Percentiles rank a stretch among this genome's conserved stretches.
Conservation (phyloP, 1,284 basidiomycete genomes). For the Ustilago xerochloae region DNA sequence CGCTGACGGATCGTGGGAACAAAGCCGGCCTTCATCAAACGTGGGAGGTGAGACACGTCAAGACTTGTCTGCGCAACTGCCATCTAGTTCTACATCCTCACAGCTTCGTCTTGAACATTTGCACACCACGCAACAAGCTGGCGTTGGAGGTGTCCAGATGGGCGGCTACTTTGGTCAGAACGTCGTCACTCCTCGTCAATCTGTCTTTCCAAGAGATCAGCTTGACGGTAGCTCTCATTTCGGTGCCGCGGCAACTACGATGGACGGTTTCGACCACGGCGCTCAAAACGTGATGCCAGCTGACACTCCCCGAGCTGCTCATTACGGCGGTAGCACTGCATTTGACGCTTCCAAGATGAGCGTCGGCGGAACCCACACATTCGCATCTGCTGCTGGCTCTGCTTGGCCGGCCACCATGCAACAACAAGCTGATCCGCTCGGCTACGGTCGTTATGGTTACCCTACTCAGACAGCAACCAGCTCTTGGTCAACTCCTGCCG, state of each 20-base stretch:
- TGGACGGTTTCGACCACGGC: conserved; percentile 20
- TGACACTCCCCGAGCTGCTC: conserved; percentile 28
- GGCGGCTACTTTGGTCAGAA: conserved; percentile 20
- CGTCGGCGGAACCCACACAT: conserved; percentile 16
- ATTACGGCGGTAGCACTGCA: conserved; percentile 14
- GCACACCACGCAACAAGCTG: conserved; percentile 16
- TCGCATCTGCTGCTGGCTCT: conserved; percentile 8
- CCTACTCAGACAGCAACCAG: conserved; percentile 16
- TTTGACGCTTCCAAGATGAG: conserved; percentile 20
- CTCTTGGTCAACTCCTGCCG: conserved; percentile 17
- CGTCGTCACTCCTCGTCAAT: conserved; percentile 33
- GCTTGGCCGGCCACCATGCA: conserved; percentile 16
- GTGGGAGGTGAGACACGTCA: conserved; percentile 24
- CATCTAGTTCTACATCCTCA: conserved; percentile 4
- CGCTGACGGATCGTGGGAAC: conserved; percentile 35
- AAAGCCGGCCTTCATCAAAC: conserved; percentile 11
- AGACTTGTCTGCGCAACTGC: conserved; percentile 22
- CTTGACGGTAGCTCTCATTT: conserved; percentile 15
- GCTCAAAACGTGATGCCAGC: conserved; percentile 9
- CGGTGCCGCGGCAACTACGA: background rate
- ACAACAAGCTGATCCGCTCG: conserved; percentile 14
- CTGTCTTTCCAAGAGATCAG: conserved; percentile 30
- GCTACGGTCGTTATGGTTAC: conserved; percentile 29
- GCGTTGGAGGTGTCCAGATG: conserved; percentile 6
- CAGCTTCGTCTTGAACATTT: conserved; percentile 26